phyloP scores from a whole-genome alignment of 805 yeast species.

The Wickerhamomyces bovis region DNA sequence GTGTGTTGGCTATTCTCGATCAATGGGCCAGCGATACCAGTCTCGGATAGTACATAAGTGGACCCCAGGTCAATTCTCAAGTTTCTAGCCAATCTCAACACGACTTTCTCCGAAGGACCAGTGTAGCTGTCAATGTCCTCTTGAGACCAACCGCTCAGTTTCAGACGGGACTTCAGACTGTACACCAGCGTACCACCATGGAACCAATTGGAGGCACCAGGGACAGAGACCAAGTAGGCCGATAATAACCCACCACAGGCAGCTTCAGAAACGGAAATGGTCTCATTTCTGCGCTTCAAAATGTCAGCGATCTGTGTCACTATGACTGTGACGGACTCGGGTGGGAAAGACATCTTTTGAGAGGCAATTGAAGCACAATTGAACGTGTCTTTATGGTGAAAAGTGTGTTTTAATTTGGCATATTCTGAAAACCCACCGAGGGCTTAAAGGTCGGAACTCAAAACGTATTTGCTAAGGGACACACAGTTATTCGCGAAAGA shows the following conservation, averaged over 20 bases:
- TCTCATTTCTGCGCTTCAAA: constrained; percentile 47
- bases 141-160: constrained; percentile 73
- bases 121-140: constrained; percentile 66
- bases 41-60: constrained; percentile 75
- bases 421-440: background rate
- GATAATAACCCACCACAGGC: constrained; percentile 87
- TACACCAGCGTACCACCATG: constrained; percentile 82
- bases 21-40: constrained; percentile 82
- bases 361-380: background rate
- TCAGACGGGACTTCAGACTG: constrained; percentile 66
- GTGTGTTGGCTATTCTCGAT: constrained; percentile 30
- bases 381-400: no score
- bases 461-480: no score
- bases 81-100: constrained; percentile 69
- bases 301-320: constrained; percentile 55
- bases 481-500: background rate
- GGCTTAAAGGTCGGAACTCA: no score
- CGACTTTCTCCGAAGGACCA: constrained; percentile 78
- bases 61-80: constrained; percentile 76
- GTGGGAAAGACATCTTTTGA: constrained; percentile 46
- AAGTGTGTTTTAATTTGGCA: no score
- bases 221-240: constrained; percentile 73
- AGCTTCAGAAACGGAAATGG: constrained; percentile 78
- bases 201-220: constrained; percentile 80
- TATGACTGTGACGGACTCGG: constrained; percentile 41